Base-by-base conservation (phyloP, 2,329 filamentous ascomycete species). In the Trichoderma semiorbis region DNA sequence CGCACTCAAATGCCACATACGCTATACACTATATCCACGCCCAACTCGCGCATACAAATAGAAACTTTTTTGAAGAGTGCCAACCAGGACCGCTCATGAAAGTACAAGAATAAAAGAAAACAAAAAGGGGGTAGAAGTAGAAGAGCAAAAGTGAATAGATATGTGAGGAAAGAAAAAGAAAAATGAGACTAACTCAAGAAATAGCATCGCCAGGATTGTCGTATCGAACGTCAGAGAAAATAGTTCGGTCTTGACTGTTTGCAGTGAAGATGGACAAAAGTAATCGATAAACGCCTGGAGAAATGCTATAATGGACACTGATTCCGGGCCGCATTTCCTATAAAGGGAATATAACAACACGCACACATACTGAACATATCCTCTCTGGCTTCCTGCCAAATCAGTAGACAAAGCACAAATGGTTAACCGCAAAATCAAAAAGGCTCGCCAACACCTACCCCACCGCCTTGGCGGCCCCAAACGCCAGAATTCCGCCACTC, bases 401-500 rank as follows among this genome's bases (percentile, higher is more conserved):
- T 62, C 55, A 70, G 63, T 74, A 65, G 39, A 70, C 55, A 72
- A 55, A 72, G 65, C 60, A 62, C 32, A 71, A 63, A 34, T 28
- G 55, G 14, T 32, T 11, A 58, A 50, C n/a, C n/a, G 61, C 14
- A 65, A 70, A 62, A 75, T 82, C 77, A 84, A 75, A 79, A 80
- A 70, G 83, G 83, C 57, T 81, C 81, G 12, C 87, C 85, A 12
- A 87, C 82, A 73, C 87, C 86, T 60, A 85, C 80, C 30, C 84
- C 84, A 26, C 85, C 83, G 74, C 83, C 85, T 72, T 85, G 86
- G 62, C 85, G 85, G 32, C 82, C 83, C 84, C 84, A 88, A 47
- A 81, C 86, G 21, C 66, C 66, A 21, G 87, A 89, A 76, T 88
- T 88, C 39, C 88, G 84, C 86, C 87, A 89, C 72, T 89, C 86